Evolutionary conservation across 139 green algal genomes (phyloP).

Genomic region (Chlamydomonas schloesseri): DNA sequence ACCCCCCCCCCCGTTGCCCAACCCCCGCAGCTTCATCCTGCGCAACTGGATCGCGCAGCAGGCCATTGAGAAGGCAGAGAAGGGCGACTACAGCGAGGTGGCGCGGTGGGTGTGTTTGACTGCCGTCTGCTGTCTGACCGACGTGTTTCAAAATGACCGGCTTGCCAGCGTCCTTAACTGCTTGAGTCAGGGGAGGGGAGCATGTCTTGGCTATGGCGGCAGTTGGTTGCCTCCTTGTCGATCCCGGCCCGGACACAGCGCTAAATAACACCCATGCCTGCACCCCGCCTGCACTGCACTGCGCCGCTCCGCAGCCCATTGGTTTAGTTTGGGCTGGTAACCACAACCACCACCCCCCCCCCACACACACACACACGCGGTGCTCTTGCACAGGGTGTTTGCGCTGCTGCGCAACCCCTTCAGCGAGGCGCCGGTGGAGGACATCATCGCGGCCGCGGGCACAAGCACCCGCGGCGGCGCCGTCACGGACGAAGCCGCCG

Average conservation of each 20-base stretch:
- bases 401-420: conserved; percentile 60
- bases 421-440: conserved; percentile 40
- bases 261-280: too few relatives aligned
- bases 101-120: not conserved
- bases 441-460: not conserved
- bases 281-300: too few relatives aligned
- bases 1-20: too few relatives aligned
- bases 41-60: conserved; percentile 72
- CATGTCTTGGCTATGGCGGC: too few relatives aligned
- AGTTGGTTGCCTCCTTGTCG: too few relatives aligned
- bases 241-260: too few relatives aligned
- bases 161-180: too few relatives aligned
- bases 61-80: conserved; percentile 67
- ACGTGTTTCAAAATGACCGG: too few relatives aligned
- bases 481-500: not conserved
- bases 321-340: too few relatives aligned
- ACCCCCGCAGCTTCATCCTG: conserved; percentile 73
- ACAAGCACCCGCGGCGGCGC: not conserved
- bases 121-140: not conserved
- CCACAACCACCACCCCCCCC: too few relatives aligned
- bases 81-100: conserved; percentile 60
- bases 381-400: conserved; percentile 61
- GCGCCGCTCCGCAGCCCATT: too few relatives aligned
- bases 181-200: too few relatives aligned
- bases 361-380: not conserved